phyloP scores from a whole-genome alignment of 805 yeast genomes.

The Ogataea sp. region DNA sequence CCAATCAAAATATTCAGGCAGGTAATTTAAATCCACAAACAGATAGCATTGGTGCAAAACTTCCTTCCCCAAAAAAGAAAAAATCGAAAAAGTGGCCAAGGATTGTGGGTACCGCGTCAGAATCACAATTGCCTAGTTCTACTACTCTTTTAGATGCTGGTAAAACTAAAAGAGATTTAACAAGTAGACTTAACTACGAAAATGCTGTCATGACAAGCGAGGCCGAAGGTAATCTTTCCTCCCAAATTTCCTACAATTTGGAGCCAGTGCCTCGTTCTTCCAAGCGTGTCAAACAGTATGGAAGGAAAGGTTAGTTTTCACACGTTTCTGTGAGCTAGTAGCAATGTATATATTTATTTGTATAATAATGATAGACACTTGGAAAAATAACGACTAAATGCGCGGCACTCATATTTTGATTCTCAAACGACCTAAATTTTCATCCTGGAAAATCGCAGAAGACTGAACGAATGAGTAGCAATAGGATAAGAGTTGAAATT shows the following conservation, averaged over 20 bases:
- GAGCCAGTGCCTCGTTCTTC: too few species aligned
- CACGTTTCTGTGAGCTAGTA: too few species aligned
- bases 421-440: neutral
- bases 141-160: neutral
- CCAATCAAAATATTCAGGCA: too few species aligned
- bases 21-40: too few species aligned
- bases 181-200: neutral
- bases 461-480: too few species aligned
- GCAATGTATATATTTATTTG: too few species aligned
- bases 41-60: conserved; percentile 5
- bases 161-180: neutral
- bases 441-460: too few species aligned
- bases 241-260: neutral
- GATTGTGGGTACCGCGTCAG: conserved; percentile 33
- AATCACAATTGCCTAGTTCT: conserved; percentile 22
- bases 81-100: conserved; percentile 39
- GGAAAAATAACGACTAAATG: neutral
- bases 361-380: too few species aligned
- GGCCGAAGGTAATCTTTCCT: neutral
- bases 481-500: too few species aligned
- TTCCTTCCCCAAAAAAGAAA: conserved; percentile 48
- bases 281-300: neutral
- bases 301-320: too few species aligned
- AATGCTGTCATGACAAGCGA: neutral
- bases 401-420: neutral